These are phyloP conservation scores for Pythium rhizo-oryzae DNA, from an alignment of 352 stramenopile species.

Conservation along the genomic window DNA sequence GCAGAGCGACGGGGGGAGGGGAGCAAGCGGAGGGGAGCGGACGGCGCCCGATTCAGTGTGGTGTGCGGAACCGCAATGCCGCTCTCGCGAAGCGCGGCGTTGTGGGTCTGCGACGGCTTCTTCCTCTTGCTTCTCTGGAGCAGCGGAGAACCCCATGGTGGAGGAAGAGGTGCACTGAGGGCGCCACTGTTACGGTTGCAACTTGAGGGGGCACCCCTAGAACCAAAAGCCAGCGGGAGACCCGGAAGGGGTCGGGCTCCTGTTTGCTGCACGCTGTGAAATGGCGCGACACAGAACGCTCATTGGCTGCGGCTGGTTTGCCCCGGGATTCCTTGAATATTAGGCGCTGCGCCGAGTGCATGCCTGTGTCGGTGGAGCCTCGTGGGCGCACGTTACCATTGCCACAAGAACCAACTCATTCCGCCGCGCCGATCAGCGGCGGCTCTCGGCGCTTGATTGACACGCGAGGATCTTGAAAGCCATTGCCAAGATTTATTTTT, in stretches of 20 bases:
- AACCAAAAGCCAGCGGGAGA: slow-evolving; percentile 4
- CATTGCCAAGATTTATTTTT: background rate
- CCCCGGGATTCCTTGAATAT: too few species aligned
- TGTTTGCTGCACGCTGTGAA: background rate
- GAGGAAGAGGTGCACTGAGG: slow-evolving; percentile 6
- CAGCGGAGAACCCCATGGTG: background rate
- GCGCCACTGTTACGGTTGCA: slow-evolving; percentile 8
- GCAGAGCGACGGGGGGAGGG: background rate
- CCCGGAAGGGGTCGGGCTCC: background rate
- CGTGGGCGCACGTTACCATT: background rate
- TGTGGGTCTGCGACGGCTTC: background rate
- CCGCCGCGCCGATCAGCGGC: background rate
- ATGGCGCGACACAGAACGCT: background rate
- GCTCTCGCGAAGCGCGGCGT: background rate
- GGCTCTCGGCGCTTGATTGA: too few species aligned
- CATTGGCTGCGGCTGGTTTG: background rate
- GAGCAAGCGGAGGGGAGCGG: background rate
- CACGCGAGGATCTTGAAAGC: background rate
- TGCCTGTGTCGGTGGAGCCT: too few species aligned
- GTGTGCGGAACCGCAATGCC: background rate
- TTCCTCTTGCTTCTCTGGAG: background rate
- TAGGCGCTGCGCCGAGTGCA: too few species aligned
- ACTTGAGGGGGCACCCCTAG: slow-evolving; percentile 1
- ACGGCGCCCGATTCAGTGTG: too few species aligned
- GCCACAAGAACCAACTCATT: background rate